phyloP scores from a whole-genome alignment of 192 early-diverging fungal genomes.

The Linnemannia zychae region DNA sequence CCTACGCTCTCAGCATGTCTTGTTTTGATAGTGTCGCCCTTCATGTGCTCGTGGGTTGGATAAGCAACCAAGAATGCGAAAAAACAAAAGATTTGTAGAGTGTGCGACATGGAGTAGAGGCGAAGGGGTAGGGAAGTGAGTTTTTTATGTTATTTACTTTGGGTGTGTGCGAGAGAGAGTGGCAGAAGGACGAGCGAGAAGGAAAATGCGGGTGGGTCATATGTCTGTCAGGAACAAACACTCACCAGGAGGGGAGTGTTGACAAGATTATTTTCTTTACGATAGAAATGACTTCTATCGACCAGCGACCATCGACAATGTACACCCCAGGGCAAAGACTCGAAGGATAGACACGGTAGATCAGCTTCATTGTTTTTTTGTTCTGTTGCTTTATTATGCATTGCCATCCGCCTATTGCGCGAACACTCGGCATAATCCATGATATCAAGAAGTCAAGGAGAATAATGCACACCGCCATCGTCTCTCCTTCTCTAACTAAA shows the following conservation, averaged over 20 bases:
- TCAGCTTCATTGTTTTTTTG: not conserved
- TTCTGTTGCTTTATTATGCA: not conserved
- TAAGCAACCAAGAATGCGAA: not conserved
- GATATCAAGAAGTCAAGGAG: not conserved
- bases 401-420: not conserved
- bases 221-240: not conserved
- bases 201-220: not conserved
- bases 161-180: not conserved
- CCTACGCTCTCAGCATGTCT: no score
- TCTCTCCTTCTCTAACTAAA: no score
- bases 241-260: not conserved
- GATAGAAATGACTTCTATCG: not conserved
- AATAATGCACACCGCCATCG: no score
- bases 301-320: no score
- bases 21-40: not conserved
- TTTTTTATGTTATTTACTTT: not conserved
- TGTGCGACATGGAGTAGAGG: no score
- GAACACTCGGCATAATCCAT: not conserved
- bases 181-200: not conserved
- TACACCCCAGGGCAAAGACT: no score
- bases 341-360: not conserved
- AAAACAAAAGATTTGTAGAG: no score
- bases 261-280: not conserved
- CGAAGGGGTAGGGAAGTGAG: no score
- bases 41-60: constrained; percentile 6